Base-by-base conservation (phyloP, 371 early-diverging fungal species). In the Rozella allomycis region DNA sequence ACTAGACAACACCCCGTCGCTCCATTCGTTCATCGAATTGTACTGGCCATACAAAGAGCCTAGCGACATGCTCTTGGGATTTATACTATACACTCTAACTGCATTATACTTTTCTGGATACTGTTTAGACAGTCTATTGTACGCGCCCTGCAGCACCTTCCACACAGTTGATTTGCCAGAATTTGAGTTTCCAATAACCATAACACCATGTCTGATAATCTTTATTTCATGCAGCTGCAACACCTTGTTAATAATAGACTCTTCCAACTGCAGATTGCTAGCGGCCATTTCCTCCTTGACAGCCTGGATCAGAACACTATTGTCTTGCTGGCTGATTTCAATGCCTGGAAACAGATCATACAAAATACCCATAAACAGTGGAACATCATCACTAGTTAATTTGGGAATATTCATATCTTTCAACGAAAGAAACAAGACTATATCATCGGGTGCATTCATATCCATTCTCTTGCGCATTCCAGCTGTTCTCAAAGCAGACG, bases 131-230 rank as follows among this genome's bases (percentile, higher is more conserved):
- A 64, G 39, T 19, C 40, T 44, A 8, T 23, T 44, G 3, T 50
- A 31, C 4, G 60, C 50, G 6, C 23, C 19, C 34, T 58, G 51
- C 21, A 64, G 41, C 17, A 50, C 26, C 38, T 59, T 64, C 58
- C 63, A 60, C 2, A 48, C 37, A 1, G 56, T 52, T 0, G 58
- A 44, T 38, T 64, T 64, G 3, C 65, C 65, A 11, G 51, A 44
- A 10, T 60, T 60, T 1, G 62, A 27, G 8, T 27, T 14, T 8
- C 28, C 28, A 27, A 27, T 17, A 27, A 27, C 28, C 28, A 27
- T 27, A 27, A 27, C 28, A 4, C 28, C 28, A 16, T 27, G 28
- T 27, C 28, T 27, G 14, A 17, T 27, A 9, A 17, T 27, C 4
- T 27, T 27, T 3, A 17, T 27, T 27, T 27, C 28, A 27, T 27